Evolutionary conservation across 169 alveolate genomes (phyloP).

Genomic region (Ichthyophthirius multifiliis): DNA sequence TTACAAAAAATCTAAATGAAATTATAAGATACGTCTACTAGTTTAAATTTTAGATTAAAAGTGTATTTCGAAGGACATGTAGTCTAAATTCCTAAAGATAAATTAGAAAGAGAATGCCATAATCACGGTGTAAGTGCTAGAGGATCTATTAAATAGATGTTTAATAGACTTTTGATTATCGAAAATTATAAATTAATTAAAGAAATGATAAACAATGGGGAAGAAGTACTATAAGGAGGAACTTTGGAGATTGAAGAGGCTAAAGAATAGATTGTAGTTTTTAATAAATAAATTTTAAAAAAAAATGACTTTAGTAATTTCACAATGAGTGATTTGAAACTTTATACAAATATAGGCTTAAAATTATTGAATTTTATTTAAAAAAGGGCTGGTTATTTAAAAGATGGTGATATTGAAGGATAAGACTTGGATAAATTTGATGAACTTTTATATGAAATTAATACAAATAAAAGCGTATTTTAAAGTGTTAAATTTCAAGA

Average conservation of each 20-base stretch:
- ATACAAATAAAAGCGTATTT: background rate
- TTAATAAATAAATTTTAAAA: background rate
- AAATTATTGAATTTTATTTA: background rate
- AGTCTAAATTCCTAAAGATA: background rate
- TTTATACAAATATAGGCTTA: background rate
- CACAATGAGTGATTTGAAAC: background rate
- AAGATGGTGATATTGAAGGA: background rate
- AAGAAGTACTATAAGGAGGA: background rate
- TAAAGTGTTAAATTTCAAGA: too few relatives aligned
- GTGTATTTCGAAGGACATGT: background rate
- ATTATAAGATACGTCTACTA: background rate
- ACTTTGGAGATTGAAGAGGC: background rate
- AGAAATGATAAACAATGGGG: background rate
- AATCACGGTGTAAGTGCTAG: constrained; percentile 6
- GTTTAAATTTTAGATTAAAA: background rate
- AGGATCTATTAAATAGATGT: background rate
- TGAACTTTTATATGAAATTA: background rate
- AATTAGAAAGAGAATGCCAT: background rate
- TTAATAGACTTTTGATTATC: background rate
- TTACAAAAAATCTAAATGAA: background rate
- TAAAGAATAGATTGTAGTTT: background rate
- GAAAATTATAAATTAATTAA: background rate
- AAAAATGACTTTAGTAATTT: background rate
- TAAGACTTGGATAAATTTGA: background rate
- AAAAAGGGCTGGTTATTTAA: background rate